Percentiles rank a stretch among this genome's conserved stretches.
Evolutionary conservation across 495 filamentous ascomycete species (phyloP).

Genomic region (Penicillium nucicola): DNA sequence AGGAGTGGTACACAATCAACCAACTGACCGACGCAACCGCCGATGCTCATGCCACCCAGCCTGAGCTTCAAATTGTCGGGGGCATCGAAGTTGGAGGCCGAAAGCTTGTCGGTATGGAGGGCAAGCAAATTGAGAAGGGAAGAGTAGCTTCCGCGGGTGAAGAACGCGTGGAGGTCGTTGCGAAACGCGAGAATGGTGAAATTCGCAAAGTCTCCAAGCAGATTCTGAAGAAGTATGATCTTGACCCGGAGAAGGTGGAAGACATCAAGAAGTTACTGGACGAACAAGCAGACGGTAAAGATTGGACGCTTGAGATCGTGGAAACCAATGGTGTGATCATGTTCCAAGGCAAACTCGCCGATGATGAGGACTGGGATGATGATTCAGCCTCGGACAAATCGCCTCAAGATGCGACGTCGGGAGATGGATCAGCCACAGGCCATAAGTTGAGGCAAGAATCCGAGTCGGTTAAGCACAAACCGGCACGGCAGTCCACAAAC

Average conservation of each 20-base stretch:
- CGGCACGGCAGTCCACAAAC: conserved; percentile 10
- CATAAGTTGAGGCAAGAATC: neutral
- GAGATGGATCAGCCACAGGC: neutral
- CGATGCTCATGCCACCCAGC: conserved; percentile 2
- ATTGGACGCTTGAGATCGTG: conserved; percentile 48
- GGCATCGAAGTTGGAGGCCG: conserved; percentile 59
- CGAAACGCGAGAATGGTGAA: conserved; percentile 55
- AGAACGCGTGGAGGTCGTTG: conserved; percentile 49
- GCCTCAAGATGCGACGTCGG: neutral
- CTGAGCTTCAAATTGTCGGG: conserved; percentile 48
- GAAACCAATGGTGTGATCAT: conserved; percentile 49
- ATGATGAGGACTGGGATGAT: conserved; percentile 31
- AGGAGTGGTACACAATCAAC: conserved; percentile 38
- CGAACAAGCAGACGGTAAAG: conserved; percentile 38
- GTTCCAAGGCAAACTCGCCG: conserved; percentile 37
- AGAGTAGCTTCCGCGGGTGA: conserved; percentile 37
- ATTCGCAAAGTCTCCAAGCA: conserved; percentile 52
- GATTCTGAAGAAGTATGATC: conserved; percentile 63
- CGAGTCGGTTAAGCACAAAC: conserved; percentile 8
- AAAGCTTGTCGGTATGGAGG: conserved; percentile 53
- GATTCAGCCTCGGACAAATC: conserved; percentile 8
- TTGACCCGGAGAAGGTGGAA: conserved; percentile 68
- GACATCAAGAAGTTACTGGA: conserved; percentile 55
- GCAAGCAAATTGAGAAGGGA: conserved; percentile 53
- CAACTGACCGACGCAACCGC: conserved; percentile 32